Conservation (phyloP, 169 alveolate species). For the Cryptosporidium canis region DNA sequence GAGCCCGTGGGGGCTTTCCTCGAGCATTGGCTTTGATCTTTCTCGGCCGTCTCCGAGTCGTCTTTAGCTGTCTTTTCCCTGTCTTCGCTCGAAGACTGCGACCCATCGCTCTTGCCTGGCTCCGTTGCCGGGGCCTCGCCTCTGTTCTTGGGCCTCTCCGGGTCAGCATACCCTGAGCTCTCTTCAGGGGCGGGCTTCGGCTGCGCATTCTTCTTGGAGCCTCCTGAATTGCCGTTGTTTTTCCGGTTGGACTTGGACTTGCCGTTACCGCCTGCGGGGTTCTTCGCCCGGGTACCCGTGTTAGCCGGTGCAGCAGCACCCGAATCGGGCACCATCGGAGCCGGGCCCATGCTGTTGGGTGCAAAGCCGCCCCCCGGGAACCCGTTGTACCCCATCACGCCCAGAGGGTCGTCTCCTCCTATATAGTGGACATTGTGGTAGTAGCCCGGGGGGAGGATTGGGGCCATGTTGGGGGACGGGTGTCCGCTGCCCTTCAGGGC, state of each 20-base stretch:
- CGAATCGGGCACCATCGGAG: too few species aligned
- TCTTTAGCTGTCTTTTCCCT: not conserved
- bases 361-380: not conserved
- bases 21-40: not conserved
- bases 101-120: too few species aligned
- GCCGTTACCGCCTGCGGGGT: not conserved
- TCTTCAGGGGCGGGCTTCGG: not conserved
- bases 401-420: not conserved
- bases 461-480: not conserved
- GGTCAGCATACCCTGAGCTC: not conserved
- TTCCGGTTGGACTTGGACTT: not conserved
- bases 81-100: too few species aligned
- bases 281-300: not conserved
- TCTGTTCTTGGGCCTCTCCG: not conserved
- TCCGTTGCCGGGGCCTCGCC: not conserved
- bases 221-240: not conserved
- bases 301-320: not conserved
- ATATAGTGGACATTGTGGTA: not conserved
- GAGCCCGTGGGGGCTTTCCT: not conserved
- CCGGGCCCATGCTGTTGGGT: not conserved
- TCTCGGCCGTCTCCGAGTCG: not conserved
- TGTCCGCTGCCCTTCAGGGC: not conserved
- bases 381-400: not conserved
- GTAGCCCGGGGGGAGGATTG: not conserved
- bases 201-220: not conserved